phyloP scores from a whole-genome alignment of 2,329 filamentous ascomycete species.

The Corinectria fuckeliana region DNA sequence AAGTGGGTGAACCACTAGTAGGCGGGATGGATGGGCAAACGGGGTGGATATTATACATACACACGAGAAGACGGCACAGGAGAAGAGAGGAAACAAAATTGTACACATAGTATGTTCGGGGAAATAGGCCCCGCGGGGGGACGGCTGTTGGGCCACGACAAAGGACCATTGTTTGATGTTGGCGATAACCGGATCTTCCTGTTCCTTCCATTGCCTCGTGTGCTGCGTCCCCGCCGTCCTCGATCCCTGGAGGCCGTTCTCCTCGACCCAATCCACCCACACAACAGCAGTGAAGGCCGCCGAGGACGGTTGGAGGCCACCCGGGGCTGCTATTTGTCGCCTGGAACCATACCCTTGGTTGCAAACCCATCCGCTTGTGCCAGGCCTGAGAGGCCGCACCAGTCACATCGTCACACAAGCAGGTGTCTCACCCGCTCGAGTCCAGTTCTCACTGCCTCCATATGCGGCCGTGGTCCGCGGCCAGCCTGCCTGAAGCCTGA shows the following conservation, averaged over 20 bases:
- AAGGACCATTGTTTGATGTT: not conserved
- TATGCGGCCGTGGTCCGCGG: slow-evolving; percentile 13
- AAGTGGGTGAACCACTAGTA: no score
- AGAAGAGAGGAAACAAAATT: not conserved
- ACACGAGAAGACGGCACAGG: not conserved
- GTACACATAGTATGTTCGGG: no score
- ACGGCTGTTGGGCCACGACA: no score
- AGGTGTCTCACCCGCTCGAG: no score
- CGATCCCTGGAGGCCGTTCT: not conserved
- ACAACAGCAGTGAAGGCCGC: not conserved
- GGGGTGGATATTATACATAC: not conserved
- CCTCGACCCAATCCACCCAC: not conserved
- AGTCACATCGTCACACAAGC: not conserved
- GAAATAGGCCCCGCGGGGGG: no score
- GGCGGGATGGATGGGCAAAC: not conserved
- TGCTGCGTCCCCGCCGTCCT: no score
- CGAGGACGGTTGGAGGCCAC: no score
- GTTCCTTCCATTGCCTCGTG: no score
- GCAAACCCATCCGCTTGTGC: no score
- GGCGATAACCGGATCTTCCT: not conserved
- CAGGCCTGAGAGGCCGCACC: not conserved
- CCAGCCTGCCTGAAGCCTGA: slow-evolving; percentile 8
- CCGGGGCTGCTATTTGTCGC: no score
- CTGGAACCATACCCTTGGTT: no score
- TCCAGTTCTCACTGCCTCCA: slow-evolving; percentile 16